These are phyloP conservation scores for Hypoxylon sp. DNA, from an alignment of 2,329 filamentous ascomycete genomes.

Conservation along the genomic window DNA sequence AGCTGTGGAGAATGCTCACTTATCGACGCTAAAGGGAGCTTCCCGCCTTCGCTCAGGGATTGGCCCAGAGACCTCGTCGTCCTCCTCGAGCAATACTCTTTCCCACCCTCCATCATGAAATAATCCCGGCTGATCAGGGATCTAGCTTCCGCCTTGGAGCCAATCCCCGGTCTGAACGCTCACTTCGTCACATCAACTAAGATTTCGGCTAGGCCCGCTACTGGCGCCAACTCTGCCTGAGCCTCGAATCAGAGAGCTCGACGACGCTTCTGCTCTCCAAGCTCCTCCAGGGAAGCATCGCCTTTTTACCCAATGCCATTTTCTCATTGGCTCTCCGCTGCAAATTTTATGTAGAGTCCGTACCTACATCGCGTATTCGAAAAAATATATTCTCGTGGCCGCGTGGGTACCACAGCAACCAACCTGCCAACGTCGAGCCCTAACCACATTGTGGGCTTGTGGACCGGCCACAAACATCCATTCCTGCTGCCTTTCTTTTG, in stretches of 20 bases:
- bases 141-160: constrained; percentile 38
- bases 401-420: constrained; percentile 30
- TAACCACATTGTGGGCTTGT: constrained; percentile 5
- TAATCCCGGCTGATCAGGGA: constrained; percentile 33
- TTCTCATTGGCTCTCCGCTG: constrained; percentile 22
- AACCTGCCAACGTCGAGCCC: constrained; percentile 26
- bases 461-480: constrained; percentile 17
- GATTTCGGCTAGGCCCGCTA: constrained; percentile 38
- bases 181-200: constrained; percentile 45
- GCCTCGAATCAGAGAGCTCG: constrained; percentile 38
- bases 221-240: constrained; percentile 38
- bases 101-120: constrained; percentile 29
- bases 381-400: too few species aligned
- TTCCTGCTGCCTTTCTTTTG: constrained; percentile 10
- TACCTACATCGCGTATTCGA: constrained; percentile 18
- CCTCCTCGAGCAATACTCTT: not conserved
- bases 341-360: too few species aligned
- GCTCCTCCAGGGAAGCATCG: constrained; percentile 14
- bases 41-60: constrained; percentile 44
- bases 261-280: constrained; percentile 6
- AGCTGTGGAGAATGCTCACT: too few species aligned
- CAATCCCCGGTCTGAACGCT: constrained; percentile 38
- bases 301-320: constrained; percentile 8
- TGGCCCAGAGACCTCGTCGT: constrained; percentile 38
- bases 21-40: constrained; percentile 41